phyloP scores from a whole-genome alignment of 1,139 yeast species.

The Torulaspora pretoriensis region DNA sequence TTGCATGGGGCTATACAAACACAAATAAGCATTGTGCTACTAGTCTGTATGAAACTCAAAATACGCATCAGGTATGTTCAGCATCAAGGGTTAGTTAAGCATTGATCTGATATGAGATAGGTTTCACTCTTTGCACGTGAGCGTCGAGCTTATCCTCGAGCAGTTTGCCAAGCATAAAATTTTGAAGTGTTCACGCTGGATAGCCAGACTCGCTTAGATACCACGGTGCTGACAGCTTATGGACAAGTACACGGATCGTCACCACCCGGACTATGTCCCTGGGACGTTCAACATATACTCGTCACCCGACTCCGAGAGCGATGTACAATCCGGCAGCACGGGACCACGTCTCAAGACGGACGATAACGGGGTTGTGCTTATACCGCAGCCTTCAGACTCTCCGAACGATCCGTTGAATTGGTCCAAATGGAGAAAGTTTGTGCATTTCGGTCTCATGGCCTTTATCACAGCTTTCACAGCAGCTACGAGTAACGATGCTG shows the following conservation, averaged over 20 bases:
- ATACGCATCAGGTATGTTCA: too few relatives aligned
- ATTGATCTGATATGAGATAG: too few relatives aligned
- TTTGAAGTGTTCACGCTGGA: neutral
- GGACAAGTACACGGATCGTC: constrained; percentile 44
- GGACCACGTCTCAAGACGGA: constrained; percentile 45
- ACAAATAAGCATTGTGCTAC: too few relatives aligned
- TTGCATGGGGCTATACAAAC: too few relatives aligned
- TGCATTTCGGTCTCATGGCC: constrained; percentile 60
- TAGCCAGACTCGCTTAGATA: neutral
- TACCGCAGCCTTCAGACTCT: constrained; percentile 73
- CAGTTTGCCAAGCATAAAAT: constrained; percentile 1
- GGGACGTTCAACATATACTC: constrained; percentile 57
- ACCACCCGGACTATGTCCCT: constrained; percentile 55
- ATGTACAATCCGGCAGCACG: constrained; percentile 41
- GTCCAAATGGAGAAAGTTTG: constrained; percentile 50
- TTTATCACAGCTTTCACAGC: constrained; percentile 77
- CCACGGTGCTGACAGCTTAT: constrained; percentile 21
- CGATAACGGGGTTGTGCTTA: constrained; percentile 52
- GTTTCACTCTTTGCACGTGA: too few relatives aligned
- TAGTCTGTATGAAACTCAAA: too few relatives aligned
- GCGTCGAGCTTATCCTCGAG: too few relatives aligned
- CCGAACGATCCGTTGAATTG: constrained; percentile 76
- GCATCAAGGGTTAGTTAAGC: too few relatives aligned
- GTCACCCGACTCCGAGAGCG: constrained; percentile 35
- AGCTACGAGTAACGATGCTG: constrained; percentile 80